Evolutionary conservation across 23 red algal species (phyloP).

Genomic region (Rhodosorus marinus): DNA sequence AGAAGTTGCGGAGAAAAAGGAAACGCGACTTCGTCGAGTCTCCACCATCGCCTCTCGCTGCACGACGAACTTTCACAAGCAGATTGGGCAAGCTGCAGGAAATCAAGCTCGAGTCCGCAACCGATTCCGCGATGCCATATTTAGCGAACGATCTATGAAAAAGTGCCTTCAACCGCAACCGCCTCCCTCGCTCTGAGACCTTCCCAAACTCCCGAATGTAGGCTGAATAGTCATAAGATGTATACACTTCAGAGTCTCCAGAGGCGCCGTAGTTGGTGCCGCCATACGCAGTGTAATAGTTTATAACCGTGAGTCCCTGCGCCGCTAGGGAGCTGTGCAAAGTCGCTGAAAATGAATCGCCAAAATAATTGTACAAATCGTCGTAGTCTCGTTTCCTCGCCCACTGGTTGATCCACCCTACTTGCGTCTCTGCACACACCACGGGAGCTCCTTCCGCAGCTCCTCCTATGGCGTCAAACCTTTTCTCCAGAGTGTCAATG

Average conservation of each 20-base stretch:
- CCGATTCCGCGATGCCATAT: conserved; percentile 26
- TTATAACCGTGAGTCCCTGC: conserved; percentile 55
- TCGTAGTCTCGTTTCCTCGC: conserved; percentile 70
- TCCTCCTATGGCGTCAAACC: conserved; percentile 35
- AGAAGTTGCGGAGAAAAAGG: conserved; percentile 43
- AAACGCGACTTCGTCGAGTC: conserved; percentile 8
- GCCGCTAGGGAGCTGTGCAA: conserved; percentile 45
- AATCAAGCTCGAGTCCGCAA: background rate
- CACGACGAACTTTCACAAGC: conserved; percentile 22
- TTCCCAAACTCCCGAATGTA: conserved; percentile 64
- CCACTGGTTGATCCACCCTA: conserved; percentile 94
- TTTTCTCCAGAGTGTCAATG: conserved; percentile 32
- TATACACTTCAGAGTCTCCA: conserved; percentile 82
- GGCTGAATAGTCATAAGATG: conserved; percentile 81
- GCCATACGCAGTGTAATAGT: conserved; percentile 58
- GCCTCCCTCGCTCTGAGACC: conserved; percentile 34
- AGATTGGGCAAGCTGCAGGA: conserved; percentile 18
- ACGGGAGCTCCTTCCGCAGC: conserved; percentile 26
- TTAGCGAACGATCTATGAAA: conserved; percentile 58
- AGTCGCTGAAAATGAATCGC: conserved; percentile 44
- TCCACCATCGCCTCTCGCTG: conserved; percentile 2
- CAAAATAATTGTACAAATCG: conserved; percentile 81
- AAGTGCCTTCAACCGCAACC: conserved; percentile 22
- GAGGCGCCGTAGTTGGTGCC: conserved; percentile 77
- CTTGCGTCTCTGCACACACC: conserved; percentile 53